Conservation (phyloP, 2,329 filamentous ascomycete species). For the Penicillium occitanis region DNA sequence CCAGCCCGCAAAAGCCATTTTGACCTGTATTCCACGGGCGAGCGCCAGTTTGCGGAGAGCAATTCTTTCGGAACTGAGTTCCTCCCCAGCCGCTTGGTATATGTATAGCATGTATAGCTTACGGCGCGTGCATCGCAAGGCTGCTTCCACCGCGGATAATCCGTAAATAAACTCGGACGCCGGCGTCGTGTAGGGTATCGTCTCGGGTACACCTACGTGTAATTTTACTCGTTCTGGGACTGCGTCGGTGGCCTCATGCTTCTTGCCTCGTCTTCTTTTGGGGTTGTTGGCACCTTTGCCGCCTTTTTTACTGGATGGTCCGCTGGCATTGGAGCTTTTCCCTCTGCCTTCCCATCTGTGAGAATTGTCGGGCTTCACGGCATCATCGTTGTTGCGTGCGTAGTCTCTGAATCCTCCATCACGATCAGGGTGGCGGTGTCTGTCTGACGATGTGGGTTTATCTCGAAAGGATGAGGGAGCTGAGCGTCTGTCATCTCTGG, state of each 20-base stretch:
- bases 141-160: conserved; percentile 74
- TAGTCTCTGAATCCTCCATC: background rate
- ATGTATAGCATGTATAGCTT: conserved; percentile 84
- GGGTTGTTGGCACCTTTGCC: conserved; percentile 9
- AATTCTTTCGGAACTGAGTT: conserved; percentile 43
- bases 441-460: background rate
- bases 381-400: background rate
- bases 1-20: conserved; percentile 60
- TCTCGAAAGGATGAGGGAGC: background rate
- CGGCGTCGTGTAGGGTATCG: conserved; percentile 73
- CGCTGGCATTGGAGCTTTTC: background rate
- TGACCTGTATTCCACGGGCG: conserved; percentile 53
- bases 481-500: background rate
- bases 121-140: conserved; percentile 66
- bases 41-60: conserved; percentile 42
- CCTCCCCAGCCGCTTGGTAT: conserved; percentile 59
- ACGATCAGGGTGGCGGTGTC: background rate
- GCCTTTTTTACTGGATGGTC: background rate
- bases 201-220: conserved; percentile 40
- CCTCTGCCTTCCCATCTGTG: background rate
- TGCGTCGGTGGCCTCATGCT: conserved; percentile 25
- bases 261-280: conserved; percentile 17
- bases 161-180: conserved; percentile 93
- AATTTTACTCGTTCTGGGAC: conserved; percentile 36
- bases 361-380: background rate